Evolutionary conservation across 257 asterid species (phyloP).

Genomic region (Nicotiana attenuata): DNA sequence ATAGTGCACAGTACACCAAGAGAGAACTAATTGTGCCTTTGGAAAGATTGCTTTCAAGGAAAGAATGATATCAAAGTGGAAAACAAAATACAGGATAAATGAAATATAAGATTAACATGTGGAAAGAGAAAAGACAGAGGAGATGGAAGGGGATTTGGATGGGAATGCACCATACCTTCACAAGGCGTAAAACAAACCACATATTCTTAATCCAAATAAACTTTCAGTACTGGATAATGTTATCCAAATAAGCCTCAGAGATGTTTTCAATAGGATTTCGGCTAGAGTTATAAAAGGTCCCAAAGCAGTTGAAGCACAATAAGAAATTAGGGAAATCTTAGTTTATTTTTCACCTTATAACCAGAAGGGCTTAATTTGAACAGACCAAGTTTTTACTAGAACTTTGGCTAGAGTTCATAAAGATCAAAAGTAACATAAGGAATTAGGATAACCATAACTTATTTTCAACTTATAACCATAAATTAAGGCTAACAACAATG

Average conservation of each 20-base stretch:
- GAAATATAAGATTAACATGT: background rate
- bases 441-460: background rate
- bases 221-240: background rate
- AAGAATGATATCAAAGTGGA: background rate
- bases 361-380: background rate
- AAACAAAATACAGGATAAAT: background rate
- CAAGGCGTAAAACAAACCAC: background rate
- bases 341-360: background rate
- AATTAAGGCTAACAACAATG: background rate
- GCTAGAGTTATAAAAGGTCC: background rate
- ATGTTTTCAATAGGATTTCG: background rate
- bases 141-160: background rate
- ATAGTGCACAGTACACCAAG: background rate
- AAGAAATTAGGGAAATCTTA: constrained; percentile 1
- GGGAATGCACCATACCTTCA: background rate
- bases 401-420: background rate
- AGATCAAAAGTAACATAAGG: background rate
- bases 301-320: background rate
- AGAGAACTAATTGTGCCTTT: background rate
- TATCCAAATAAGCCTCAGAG: background rate
- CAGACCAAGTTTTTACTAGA: background rate
- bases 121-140: background rate
- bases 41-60: background rate
- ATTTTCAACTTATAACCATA: background rate
- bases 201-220: background rate